Conservation (phyloP, 2,329 filamentous ascomycete species). For the Apiospora arundinis region DNA sequence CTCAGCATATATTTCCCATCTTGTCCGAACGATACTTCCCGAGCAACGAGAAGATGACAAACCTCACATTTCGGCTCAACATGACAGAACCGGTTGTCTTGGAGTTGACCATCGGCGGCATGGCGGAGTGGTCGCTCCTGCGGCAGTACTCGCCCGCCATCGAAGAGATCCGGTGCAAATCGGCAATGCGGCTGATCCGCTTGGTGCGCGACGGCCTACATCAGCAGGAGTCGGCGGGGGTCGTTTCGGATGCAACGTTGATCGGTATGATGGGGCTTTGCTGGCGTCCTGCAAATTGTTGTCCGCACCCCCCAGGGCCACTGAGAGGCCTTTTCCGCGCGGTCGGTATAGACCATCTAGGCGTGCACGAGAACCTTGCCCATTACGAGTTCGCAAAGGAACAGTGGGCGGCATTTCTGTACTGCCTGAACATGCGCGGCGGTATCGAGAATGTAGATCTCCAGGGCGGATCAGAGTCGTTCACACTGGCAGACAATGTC, state of each 20-base stretch:
- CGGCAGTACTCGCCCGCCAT: conserved; percentile 2
- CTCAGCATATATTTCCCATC: background rate
- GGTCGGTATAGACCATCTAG: background rate
- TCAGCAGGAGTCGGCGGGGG: background rate
- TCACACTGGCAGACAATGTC: conserved; percentile 10
- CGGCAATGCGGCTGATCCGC: background rate
- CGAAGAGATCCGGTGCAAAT: background rate
- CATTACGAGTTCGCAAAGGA: background rate
- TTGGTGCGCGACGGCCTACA: background rate
- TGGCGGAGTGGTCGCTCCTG: background rate
- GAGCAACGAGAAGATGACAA: background rate
- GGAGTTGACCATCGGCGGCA: background rate
- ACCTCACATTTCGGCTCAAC: background rate
- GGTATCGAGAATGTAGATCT: background rate
- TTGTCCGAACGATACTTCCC: background rate
- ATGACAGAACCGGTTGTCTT: background rate
- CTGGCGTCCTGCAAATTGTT: background rate
- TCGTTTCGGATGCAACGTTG: background rate
- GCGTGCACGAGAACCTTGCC: background rate
- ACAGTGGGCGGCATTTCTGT: background rate
- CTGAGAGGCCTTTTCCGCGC: background rate
- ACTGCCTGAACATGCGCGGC: conserved; percentile 3
- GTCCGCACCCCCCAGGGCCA: background rate
- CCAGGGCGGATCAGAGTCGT: background rate
- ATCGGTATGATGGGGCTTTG: conserved; percentile 2